These are phyloP conservation scores for Talaromyces sp. DNA, from an alignment of 2,329 filamentous ascomycete species.

Conservation along the genomic window DNA sequence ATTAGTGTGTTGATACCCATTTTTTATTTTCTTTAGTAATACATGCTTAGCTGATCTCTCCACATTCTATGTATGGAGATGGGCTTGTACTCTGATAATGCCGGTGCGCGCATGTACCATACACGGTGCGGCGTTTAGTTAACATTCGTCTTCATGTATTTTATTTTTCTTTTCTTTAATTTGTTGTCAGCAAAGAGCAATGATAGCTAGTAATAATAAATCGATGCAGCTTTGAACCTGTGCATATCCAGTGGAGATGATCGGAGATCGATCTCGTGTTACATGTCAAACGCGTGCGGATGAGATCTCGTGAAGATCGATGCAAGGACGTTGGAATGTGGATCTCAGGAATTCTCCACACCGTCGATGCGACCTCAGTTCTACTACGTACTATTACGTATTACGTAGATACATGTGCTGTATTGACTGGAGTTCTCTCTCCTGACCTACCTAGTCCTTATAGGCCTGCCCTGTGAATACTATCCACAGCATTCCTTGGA, in stretches of 20 bases:
- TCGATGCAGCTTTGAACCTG: background rate
- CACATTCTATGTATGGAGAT: background rate
- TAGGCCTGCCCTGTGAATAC: too few relatives aligned
- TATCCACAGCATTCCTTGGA: too few relatives aligned
- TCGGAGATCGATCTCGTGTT: background rate
- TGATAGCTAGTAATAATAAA: background rate
- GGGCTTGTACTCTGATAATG: background rate
- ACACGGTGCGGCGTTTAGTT: conserved; percentile 1
- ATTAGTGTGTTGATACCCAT: conserved; percentile 10
- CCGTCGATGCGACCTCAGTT: too few relatives aligned
- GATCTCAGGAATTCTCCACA: background rate
- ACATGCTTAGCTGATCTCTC: background rate
- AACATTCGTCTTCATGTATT: conserved; percentile 9
- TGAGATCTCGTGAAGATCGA: background rate
- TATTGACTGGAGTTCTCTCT: too few relatives aligned
- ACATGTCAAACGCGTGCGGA: background rate
- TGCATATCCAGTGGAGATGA: background rate
- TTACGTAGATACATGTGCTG: too few relatives aligned
- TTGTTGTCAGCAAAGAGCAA: background rate
- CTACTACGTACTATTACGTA: too few relatives aligned
- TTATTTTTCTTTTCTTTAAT: conserved; percentile 3
- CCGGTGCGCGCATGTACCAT: background rate
- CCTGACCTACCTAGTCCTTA: too few relatives aligned
- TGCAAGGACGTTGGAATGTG: background rate
- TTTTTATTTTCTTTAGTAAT: conserved; percentile 1